Evolutionary conservation across 495 filamentous ascomycete genomes (phyloP).

Genomic region (Penicillium antarcticum): DNA sequence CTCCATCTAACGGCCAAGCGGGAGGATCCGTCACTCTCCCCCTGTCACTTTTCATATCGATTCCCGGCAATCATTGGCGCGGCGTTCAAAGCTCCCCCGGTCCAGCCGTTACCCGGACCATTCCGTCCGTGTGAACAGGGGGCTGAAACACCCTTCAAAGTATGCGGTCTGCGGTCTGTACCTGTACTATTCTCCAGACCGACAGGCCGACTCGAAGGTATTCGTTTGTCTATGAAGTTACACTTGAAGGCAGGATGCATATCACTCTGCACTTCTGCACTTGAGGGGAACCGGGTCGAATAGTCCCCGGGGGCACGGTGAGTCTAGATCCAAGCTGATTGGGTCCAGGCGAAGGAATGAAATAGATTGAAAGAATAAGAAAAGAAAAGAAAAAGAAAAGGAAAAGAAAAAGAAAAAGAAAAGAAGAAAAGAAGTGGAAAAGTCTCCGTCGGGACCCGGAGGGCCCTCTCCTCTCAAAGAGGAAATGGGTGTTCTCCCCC

Average conservation of each 20-base stretch:
- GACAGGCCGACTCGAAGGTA: too few relatives aligned
- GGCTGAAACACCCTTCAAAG: background rate
- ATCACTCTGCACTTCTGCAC: too few relatives aligned
- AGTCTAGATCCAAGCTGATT: too few relatives aligned
- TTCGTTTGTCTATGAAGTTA: too few relatives aligned
- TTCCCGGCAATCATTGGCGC: constrained; percentile 4
- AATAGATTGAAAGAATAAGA: background rate
- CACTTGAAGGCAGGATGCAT: too few relatives aligned
- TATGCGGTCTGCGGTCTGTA: background rate
- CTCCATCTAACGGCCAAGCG: constrained; percentile 22
- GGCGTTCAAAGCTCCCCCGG: background rate
- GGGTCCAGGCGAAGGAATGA: background rate
- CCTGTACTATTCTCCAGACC: too few relatives aligned
- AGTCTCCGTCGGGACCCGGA: background rate
- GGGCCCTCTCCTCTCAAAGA: background rate
- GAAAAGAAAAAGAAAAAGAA: background rate
- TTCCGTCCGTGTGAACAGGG: constrained; percentile 8
- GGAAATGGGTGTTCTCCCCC: background rate
- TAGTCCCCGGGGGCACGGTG: too few relatives aligned
- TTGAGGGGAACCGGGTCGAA: too few relatives aligned
- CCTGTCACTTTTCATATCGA: constrained; percentile 1
- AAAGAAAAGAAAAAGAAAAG: background rate
- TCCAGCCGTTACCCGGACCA: background rate
- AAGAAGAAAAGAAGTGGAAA: background rate
- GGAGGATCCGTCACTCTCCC: constrained; percentile 16